Evolutionary conservation across 75 land plant genomes (phyloP), one percentile per base, ranked within the genome.

Genomic region (Ceratopteris richardii): DNA sequence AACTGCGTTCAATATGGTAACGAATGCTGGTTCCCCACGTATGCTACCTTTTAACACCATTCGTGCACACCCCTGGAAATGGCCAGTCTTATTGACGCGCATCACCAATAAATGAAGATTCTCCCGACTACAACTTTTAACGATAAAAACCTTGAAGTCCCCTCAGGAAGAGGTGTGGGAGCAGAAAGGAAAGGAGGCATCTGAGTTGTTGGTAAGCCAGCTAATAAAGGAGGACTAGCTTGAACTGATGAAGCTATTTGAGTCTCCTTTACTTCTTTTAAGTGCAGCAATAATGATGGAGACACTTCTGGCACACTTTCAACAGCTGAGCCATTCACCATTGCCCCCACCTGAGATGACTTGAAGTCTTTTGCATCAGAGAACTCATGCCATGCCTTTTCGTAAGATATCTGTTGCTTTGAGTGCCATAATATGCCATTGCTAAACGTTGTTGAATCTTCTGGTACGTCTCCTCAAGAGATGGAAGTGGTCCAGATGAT

Each of bases 61-160:
- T n/a, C n/a, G n/a, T n/a, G n/a, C n/a, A n/a, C 12, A 25, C 62
- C 88, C 98, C 90, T 93, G 98, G 62, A 93, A 93, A 75, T 87
- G 95, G 2, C 93, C 81, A 51, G 98, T 93, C 31, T 80, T 66
- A 62, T 93, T 93, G 40, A 93, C 96, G 69, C 87, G 78, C 65
- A 82, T 87, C 29, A 89, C 98, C 60, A 96, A 93, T 12, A 93
- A 66, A 65, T 93, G 96, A 80, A 93, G 54, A 66, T 93, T 93
- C 66, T 93, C 98, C 47, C 80, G 73, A 64, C 89, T 93, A 73
- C 87, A 85, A 63, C 98, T 93, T 80, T 93, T 93, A 58, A 93
- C 98, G 61, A 93, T 85, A 69, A 93, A 93, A 66, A 94, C 98
- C 98, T 89, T 76, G 96, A 85, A 70, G 59, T 63, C 48, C 98